Base-by-base conservation (phyloP, 306 rosid genomes). In the Fragaria nilgerrensis region DNA sequence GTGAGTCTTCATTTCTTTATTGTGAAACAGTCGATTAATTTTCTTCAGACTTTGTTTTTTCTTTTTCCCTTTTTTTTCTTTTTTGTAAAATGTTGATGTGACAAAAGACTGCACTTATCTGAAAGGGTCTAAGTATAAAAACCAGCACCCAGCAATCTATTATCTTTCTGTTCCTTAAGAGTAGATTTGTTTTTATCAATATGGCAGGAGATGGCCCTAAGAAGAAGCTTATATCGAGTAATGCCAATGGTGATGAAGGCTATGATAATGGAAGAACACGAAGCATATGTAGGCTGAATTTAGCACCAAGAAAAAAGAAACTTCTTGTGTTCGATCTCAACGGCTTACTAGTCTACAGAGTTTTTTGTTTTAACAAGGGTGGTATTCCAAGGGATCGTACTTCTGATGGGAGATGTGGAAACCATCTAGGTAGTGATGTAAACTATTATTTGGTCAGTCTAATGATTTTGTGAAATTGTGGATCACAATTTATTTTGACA, bases 1-100 rank as follows among this genome's bases (percentile, higher is more conserved):
- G 98, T 94, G 79, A 74, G 84, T 15, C 36, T 50, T 62, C 49
- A 25, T 68, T 73, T 74, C 53, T 34, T 59, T 43, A 19, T 55
- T 72, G n/a, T 81, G 44, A 77, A 71, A 19, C 43, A 2, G 7
- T 53, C 25, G 13, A 14, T 44, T 68, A 23, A 14, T 44, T 68
- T 56, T 29, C 20, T 27, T 64, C 34, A 3, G 23, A 6, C 59
- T 53, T 22, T 8, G 22, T 5, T 50, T 17, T 50, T 17, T 50
- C 6, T 0, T 5, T 20, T 53, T 7, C 3, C 3, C 2, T 32
- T 2, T 2, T 32, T 32, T 2, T 22, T 19, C 4, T 6, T 70
- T 32, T 7, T 15, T 36, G 16, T 22, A 25, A 23, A 8, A 37
- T 49, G 2, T 45, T 10, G 50, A 7, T 32, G 11, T 67, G 41